Base-by-base conservation (phyloP, 768 basidiomycete genomes). In the Pholiota molesta region DNA sequence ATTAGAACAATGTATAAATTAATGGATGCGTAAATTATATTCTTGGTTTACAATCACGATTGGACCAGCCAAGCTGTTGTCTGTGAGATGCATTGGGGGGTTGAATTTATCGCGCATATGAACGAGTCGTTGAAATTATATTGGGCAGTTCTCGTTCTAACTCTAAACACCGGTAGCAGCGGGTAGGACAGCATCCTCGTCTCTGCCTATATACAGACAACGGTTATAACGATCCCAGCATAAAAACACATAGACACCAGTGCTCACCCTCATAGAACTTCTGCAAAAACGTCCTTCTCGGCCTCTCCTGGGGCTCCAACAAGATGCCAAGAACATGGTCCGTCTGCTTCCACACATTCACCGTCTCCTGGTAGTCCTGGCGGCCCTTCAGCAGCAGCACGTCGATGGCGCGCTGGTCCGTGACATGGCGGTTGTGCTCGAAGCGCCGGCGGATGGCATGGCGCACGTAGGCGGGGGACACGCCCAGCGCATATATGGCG, bases 261-360 rank as follows among this genome's bases (percentile, higher is more conserved):
- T 3, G 81, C 86, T 52, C 73, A 92, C 92, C 92, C 72, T 91
- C 89, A 57, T 87, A 90, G 68, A 95, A 95, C 79, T 87, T 91
- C 76, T 94, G 85, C 81, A 95, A 76, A 72, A 95, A 94, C 21
- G 88, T 84, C 62, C 82, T 80, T 57, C 82, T 77, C 0, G 80
- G 76, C 58, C 72, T 65, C 31, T 76, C 73, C 64, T 77, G 75
- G 8, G 79, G 77, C 63, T 83, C 73, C 61, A 93, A 74, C 54
- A 94, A 72, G 35, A 91, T 83, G 2, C 91, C 92, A 74, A 88
- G 75, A 31, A 95, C 78, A 70, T 95, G 92, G 63, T 93, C 90
- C 45, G 81, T 83, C 79, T 92, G 91, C 71, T 95, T 95, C 95
- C 95, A 98, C 68, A 84, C 86, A 72, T 98, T 98, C 82, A 97